Conservation (phyloP, 495 filamentous ascomycete species). For the Lasiosphaeriaceae sp. region DNA sequence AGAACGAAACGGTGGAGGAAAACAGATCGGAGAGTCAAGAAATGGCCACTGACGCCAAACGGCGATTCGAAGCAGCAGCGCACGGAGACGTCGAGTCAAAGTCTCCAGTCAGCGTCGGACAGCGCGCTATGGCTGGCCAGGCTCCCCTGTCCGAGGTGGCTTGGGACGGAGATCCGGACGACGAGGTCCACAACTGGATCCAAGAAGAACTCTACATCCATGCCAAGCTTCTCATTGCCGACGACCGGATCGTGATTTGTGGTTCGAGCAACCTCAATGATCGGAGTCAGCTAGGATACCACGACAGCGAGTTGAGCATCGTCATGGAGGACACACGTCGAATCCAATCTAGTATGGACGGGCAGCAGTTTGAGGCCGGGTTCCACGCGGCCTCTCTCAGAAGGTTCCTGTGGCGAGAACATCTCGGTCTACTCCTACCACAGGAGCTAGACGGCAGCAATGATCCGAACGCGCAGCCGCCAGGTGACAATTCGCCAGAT, state of each 20-base stretch:
- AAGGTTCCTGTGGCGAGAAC: conserved; percentile 86
- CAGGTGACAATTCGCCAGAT: conserved; percentile 66
- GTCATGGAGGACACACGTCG: conserved; percentile 81
- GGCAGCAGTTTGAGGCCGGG: conserved; percentile 67
- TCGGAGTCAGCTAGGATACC: conserved; percentile 81
- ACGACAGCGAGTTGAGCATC: conserved; percentile 89
- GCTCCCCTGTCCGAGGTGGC: conserved; percentile 62
- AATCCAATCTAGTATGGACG: conserved; percentile 75
- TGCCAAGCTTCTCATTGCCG: conserved; percentile 80
- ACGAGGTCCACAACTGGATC: conserved; percentile 80
- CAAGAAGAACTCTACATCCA: conserved; percentile 96
- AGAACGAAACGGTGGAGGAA: conserved; percentile 44
- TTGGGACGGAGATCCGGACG: conserved; percentile 65
- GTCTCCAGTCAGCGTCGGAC: conserved; percentile 67
- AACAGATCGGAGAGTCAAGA: conserved; percentile 54
- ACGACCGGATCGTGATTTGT: conserved; percentile 78
- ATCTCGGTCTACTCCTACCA: conserved; percentile 76
- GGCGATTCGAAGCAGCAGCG: conserved; percentile 54
- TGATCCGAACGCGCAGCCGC: conserved; percentile 79
- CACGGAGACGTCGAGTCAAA: conserved; percentile 37
- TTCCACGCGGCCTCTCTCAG: conserved; percentile 77
- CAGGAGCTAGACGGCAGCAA: conserved; percentile 66
- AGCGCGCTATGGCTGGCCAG: conserved; percentile 73
- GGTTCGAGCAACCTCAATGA: conserved; percentile 93
- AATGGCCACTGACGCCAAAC: conserved; percentile 48